phyloP scores from a whole-genome alignment of 495 filamentous ascomycete genomes.

The Jackrogersella minutella region DNA sequence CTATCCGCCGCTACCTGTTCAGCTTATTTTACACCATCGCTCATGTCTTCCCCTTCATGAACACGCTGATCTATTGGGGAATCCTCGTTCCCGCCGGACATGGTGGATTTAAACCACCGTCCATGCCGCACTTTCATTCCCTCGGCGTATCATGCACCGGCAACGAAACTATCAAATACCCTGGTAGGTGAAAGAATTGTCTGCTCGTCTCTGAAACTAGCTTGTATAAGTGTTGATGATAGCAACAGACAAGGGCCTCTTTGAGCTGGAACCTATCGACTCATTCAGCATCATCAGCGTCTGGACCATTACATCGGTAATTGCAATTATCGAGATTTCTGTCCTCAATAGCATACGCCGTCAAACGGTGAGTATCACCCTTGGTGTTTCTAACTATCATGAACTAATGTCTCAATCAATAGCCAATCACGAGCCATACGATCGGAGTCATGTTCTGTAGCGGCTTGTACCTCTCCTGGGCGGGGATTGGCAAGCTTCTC shows the following conservation, averaged over 20 bases:
- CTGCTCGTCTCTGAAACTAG: not conserved
- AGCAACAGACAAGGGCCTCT: constrained; percentile 38
- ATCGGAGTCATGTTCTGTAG: constrained; percentile 48
- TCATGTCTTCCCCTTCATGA: constrained; percentile 55
- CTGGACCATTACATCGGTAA: constrained; percentile 49
- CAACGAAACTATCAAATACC: constrained; percentile 20
- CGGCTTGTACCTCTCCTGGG: constrained; percentile 57
- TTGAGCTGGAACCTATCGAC: constrained; percentile 48
- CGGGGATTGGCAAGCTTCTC: constrained; percentile 53
- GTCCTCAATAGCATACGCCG: constrained; percentile 60
- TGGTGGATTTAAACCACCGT: constrained; percentile 40
- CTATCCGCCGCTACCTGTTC: constrained; percentile 52
- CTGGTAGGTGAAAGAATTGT: constrained; percentile 24
- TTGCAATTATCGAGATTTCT: constrained; percentile 57
- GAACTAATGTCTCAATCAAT: constrained; percentile 16
- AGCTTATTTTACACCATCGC: constrained; percentile 59
- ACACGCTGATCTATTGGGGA: constrained; percentile 57
- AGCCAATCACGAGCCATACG: constrained; percentile 52
- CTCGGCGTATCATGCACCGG: not conserved
- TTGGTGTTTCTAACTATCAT: not conserved
- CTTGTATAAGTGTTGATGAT: not conserved
- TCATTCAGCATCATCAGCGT: constrained; percentile 57
- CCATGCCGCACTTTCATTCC: constrained; percentile 30
- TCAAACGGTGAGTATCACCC: constrained; percentile 49
- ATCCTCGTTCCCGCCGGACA: constrained; percentile 51